These are phyloP conservation scores for Phytophthora podocarpi DNA, from an alignment of 352 stramenopile genomes.

Conservation along the genomic window DNA sequence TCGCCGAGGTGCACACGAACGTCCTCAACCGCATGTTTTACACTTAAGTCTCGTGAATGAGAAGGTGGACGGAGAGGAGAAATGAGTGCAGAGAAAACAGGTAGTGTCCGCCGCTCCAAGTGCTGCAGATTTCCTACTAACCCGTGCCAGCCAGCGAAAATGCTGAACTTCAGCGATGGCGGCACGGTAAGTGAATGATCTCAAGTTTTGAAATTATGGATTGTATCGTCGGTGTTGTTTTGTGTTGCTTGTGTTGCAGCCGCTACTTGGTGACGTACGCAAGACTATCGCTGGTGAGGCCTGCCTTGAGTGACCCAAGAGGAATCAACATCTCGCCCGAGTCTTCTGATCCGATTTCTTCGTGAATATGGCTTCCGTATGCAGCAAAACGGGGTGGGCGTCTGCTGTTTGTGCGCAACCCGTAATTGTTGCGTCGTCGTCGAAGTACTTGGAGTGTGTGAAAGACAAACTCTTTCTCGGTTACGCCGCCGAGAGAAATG, in stretches of 20 bases:
- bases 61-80: constrained; percentile 45
- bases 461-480: constrained; percentile 69
- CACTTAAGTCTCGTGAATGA: constrained; percentile 53
- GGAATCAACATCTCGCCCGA: constrained; percentile 20
- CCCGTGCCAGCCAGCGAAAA: constrained; percentile 1
- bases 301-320: constrained; percentile 48
- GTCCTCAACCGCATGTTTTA: constrained; percentile 76
- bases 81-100: constrained; percentile 20
- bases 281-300: constrained; percentile 22
- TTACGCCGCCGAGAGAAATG: constrained; percentile 47
- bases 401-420: constrained; percentile 59
- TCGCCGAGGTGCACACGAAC: constrained; percentile 62
- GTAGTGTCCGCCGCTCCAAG: constrained; percentile 1
- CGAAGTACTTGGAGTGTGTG: constrained; percentile 55
- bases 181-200: constrained; percentile 9
- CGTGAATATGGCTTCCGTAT: constrained; percentile 4
- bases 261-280: constrained; percentile 17
- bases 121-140: not conserved
- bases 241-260: not conserved
- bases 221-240: constrained; percentile 6
- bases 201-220: constrained; percentile 15
- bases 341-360: not conserved
- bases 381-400: constrained; percentile 6
- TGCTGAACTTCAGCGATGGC: not conserved
- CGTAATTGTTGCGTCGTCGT: constrained; percentile 41